A percentile compares a stretch with the other conserved stretches of the same genome.
Conservation (phyloP, 129 eudicot genomes). For the Lactuca sativa region DNA sequence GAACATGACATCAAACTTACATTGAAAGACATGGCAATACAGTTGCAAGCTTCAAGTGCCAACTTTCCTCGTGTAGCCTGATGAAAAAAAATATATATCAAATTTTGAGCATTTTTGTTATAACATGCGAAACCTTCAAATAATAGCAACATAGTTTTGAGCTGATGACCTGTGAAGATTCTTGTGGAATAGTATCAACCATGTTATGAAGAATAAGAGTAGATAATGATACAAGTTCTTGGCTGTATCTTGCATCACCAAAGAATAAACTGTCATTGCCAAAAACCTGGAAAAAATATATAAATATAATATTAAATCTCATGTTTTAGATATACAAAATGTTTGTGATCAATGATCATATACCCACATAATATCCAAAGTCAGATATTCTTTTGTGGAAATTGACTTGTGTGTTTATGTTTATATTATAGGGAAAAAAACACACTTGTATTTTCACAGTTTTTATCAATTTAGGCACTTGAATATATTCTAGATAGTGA, state of each 20-base stretch:
- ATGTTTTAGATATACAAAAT: constrained; percentile 5
- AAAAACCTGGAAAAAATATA: constrained; percentile 43
- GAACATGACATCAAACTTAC: constrained; percentile 33
- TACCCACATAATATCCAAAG: not conserved
- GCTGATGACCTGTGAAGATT: constrained; percentile 54
- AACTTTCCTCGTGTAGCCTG: constrained; percentile 70
- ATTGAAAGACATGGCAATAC: constrained; percentile 47
- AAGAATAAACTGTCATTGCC: constrained; percentile 49
- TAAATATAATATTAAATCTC: not conserved
- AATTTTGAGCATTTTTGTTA: constrained; percentile 14
- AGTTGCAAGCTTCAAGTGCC: constrained; percentile 86
- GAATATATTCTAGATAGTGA: no score
- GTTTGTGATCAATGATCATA: not conserved
- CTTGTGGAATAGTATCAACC: constrained; percentile 45
- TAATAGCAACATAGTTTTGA: not conserved
- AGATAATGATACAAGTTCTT: constrained; percentile 54
- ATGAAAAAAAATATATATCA: not conserved
- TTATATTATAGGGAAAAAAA: no score
- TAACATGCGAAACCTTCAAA: not conserved
- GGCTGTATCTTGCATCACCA: constrained; percentile 40
- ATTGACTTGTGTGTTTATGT: no score
- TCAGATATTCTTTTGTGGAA: not conserved
- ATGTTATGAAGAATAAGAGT: constrained; percentile 41
- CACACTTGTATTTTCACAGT: no score
- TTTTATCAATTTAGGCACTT: no score